These are phyloP conservation scores for Daphne laureola DNA, from an alignment of 441 rosid genomes.

Conservation along the genomic window DNA sequence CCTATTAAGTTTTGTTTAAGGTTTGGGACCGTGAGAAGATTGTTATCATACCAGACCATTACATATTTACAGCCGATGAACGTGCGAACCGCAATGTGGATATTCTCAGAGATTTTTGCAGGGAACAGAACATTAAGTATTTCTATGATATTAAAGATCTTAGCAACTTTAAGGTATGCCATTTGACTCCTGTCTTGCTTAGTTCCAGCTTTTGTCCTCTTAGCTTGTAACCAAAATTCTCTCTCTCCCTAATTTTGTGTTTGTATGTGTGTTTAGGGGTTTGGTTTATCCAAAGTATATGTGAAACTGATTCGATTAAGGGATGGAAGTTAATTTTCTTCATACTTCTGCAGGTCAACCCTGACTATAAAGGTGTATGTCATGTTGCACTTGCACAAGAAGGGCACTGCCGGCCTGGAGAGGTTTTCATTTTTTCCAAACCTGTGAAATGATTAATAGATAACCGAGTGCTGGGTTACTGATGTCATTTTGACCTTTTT, in stretches of 20 bases:
- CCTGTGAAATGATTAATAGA: neutral
- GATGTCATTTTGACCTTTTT: constrained; percentile 5
- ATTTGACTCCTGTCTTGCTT: constrained; percentile 1
- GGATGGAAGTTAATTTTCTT: constrained; percentile 9
- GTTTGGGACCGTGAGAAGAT: constrained; percentile 97
- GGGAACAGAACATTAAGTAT: constrained; percentile 81
- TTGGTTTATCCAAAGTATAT: no score
- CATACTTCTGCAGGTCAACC: constrained; percentile 58
- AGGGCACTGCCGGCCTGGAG: constrained; percentile 99
- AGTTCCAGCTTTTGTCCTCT: neutral
- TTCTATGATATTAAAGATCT: constrained; percentile 92
- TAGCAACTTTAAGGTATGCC: constrained; percentile 66
- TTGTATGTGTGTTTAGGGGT: no score
- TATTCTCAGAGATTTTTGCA: constrained; percentile 86
- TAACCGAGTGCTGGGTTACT: neutral
- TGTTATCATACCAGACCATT: constrained; percentile 94
- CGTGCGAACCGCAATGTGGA: constrained; percentile 98
- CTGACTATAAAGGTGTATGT: constrained; percentile 97
- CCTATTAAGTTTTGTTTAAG: constrained; percentile 23
- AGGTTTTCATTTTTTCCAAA: constrained; percentile 33
- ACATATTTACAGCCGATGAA: constrained; percentile 87
- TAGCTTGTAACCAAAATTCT: neutral
- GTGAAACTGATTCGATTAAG: no score
- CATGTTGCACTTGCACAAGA: constrained; percentile 98
- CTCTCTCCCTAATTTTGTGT: neutral